Evolutionary conservation across 2,329 filamentous ascomycete species (phyloP).

Genomic region (Exophiala alcalophila): DNA sequence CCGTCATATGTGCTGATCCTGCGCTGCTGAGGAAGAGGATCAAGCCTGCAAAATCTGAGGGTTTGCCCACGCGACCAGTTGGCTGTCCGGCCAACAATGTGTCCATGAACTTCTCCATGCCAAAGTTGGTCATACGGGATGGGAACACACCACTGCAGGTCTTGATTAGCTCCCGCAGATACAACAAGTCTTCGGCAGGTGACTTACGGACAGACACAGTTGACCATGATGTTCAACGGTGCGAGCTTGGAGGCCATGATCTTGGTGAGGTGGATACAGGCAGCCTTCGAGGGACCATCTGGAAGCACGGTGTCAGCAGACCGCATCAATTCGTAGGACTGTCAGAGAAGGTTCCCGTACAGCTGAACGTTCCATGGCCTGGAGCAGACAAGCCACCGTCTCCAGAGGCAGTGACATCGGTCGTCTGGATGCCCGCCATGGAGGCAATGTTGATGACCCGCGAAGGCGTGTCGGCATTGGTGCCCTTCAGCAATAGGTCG

Average conservation of each 20-base stretch:
- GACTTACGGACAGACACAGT: conserved; percentile 39
- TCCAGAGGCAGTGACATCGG: conserved; percentile 46
- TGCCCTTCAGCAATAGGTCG: conserved; percentile 47
- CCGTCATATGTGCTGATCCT: conserved; percentile 44
- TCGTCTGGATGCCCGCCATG: conserved; percentile 44
- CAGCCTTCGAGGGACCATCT: conserved; percentile 53
- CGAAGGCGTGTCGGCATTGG: conserved; percentile 43
- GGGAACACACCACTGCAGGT: conserved; percentile 49
- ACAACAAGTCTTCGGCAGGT: background rate
- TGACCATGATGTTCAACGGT: conserved; percentile 53
- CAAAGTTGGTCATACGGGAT: conserved; percentile 55
- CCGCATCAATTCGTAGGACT: background rate
- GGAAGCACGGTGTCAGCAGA: conserved; percentile 15
- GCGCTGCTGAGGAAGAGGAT: conserved; percentile 44
- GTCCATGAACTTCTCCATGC: conserved; percentile 50
- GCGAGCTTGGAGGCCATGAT: conserved; percentile 52
- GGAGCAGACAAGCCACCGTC: conserved; percentile 54
- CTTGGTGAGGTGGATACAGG: conserved; percentile 53
- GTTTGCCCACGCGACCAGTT: conserved; percentile 47
- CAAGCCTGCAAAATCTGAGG: conserved; percentile 48
- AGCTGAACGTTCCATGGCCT: conserved; percentile 51
- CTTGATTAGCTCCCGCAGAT: conserved; percentile 23
- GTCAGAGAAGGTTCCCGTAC: conserved; percentile 22
- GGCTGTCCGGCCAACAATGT: conserved; percentile 47
- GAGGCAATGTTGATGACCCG: conserved; percentile 55